Evolutionary conservation across 164 flowering plant genomes (phyloP).

Genomic region (Tetracentron sinense): DNA sequence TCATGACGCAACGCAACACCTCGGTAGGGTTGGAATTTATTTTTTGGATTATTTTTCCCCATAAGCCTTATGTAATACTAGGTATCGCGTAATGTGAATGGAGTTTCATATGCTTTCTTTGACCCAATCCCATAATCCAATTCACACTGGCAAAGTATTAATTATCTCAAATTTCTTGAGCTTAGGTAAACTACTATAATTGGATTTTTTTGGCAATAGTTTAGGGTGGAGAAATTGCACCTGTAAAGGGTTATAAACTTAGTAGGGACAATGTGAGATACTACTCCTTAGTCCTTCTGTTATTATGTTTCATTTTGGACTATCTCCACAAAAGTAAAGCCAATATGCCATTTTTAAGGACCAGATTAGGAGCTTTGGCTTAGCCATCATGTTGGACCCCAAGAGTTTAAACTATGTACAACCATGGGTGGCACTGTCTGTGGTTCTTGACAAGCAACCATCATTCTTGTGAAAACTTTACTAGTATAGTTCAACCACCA

Average conservation of each 20-base stretch:
- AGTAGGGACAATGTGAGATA: too few species aligned
- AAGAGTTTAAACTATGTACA: background rate
- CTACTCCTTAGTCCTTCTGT: background rate
- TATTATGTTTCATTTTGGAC: constrained; percentile 2
- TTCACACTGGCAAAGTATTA: too few species aligned
- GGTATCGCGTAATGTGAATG: too few species aligned
- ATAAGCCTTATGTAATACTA: background rate
- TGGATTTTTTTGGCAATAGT: background rate
- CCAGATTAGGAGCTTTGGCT: constrained; percentile 6
- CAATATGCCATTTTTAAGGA: background rate
- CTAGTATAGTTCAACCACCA: too few species aligned
- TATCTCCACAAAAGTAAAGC: background rate
- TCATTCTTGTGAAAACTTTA: constrained; percentile 8
- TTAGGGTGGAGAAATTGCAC: background rate
- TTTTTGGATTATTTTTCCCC: constrained; percentile 7
- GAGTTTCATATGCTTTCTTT: too few species aligned
- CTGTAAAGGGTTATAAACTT: too few species aligned
- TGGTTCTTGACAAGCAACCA: constrained; percentile 22
- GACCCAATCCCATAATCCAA: background rate
- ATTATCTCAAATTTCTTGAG: too few species aligned
- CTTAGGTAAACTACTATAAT: too few species aligned
- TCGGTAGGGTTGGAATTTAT: constrained; percentile 3
- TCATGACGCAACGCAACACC: background rate
- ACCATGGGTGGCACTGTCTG: constrained; percentile 12
- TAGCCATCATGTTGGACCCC: constrained; percentile 10